Evolutionary conservation across 805 yeast genomes (phyloP), one percentile per base, ranked within the genome.

Genomic region (Jamesozyma spencerorum): DNA sequence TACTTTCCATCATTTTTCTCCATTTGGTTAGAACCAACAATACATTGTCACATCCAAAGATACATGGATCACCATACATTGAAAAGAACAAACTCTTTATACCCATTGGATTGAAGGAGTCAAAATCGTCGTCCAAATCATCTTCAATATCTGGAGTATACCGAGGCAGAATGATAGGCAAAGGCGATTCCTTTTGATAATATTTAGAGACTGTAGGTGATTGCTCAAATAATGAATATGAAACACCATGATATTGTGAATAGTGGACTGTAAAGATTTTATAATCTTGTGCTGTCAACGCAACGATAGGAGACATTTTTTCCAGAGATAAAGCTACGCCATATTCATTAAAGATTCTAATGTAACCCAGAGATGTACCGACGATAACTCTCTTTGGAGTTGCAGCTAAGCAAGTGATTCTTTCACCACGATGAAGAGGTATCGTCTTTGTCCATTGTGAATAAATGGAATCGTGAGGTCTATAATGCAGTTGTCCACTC

Each of bases 51-150:
- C 70, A 66, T n/a, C 94, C 95, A 41, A 80, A 82, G 5, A 88
- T 58, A 47, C 92, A 83, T 1, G 98, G 98, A 58, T 90, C 97
- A 17, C 95, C 95, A 52, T 75, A 80, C 34, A 80, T 79, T 33
- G 85, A 81, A 67, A 90, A 92, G 54, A 92, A 87, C n/a, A 85
- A 58, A 2, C 88, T 81, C 47, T 74, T 76, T 13, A 60, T 47
- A 26, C 48, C 82, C 60, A 47, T 33, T 18, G 65, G 60, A 37
- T 47, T 59, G 45, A 38, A 56, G 38, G 19, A 38, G 2, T 48
- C 37, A 36, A 55, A 59, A 12, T 50, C 45, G 6, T 46, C 46
- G 64, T 51, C 42, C 67, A 62, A 51, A 65, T 71, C 54, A 3
- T 45, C 44, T 3, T 50, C 55, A 1, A 47, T 36, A 18, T 36